phyloP scores from a whole-genome alignment of 75 land plant genomes.

The Cunninghamia lanceolata region DNA sequence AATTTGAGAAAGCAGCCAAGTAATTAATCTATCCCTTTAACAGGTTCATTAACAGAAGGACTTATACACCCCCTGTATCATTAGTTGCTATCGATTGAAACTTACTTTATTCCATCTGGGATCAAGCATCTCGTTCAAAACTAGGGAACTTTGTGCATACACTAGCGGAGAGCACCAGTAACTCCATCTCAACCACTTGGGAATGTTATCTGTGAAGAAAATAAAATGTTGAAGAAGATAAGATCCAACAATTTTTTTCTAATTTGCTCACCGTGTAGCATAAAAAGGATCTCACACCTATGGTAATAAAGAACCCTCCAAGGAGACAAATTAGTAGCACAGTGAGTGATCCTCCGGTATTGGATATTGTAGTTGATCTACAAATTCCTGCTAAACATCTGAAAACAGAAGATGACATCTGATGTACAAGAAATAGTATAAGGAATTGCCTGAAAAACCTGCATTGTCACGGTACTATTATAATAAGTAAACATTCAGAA shows the following conservation, averaged over 20 bases:
- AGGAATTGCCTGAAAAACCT: not conserved
- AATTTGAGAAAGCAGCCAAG: not conserved
- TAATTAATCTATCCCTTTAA: no score
- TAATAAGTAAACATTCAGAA: no score
- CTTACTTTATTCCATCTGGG: conserved; percentile 35
- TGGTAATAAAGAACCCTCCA: no score
- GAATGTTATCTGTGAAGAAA: conserved; percentile 19
- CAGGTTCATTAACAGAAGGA: no score
- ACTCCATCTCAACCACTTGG: conserved; percentile 38
- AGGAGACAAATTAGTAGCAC: no score
- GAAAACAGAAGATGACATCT: conserved; percentile 63
- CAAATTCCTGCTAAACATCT: conserved; percentile 7
- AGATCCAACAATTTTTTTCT: not conserved
- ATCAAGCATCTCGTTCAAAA: conserved; percentile 35
- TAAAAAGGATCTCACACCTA: conserved; percentile 21
- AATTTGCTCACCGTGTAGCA: not conserved
- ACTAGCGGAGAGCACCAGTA: conserved; percentile 41
- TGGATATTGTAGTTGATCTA: not conserved
- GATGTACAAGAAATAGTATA: conserved; percentile 49
- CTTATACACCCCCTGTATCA: not conserved
- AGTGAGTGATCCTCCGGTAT: no score
- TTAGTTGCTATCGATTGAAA: not conserved
- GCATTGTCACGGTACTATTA: no score
- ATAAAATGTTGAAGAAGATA: not conserved
- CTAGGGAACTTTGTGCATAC: conserved; percentile 20